These are phyloP conservation scores for Ogataea parapolymorpha DNA, from an alignment of 805 yeast species.

Conservation along the genomic window DNA sequence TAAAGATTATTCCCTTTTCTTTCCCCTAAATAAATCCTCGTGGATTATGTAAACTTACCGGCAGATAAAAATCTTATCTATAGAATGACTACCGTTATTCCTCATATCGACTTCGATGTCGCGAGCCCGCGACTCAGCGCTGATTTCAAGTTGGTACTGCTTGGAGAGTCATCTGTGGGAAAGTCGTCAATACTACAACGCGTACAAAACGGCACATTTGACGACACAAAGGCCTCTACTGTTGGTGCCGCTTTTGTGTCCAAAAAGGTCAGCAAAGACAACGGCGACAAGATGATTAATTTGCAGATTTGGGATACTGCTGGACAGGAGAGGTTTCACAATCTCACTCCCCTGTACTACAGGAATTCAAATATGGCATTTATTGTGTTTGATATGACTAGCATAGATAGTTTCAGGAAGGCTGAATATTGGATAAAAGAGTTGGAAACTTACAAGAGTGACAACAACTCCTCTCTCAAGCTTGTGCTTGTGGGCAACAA, in stretches of 20 bases:
- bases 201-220: slow-evolving; percentile 69
- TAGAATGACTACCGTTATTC: slow-evolving; percentile 16
- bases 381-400: slow-evolving; percentile 81
- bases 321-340: slow-evolving; percentile 86
- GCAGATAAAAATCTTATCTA: slow-evolving; percentile 7
- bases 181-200: slow-evolving; percentile 77
- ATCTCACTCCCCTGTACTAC: slow-evolving; percentile 80
- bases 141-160: slow-evolving; percentile 35
- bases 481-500: slow-evolving; percentile 78
- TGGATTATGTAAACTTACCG: slow-evolving; percentile 7
- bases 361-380: slow-evolving; percentile 80
- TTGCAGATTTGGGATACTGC: slow-evolving; percentile 94
- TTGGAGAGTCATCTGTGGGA: slow-evolving; percentile 58
- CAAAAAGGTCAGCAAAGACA: slow-evolving; percentile 52
- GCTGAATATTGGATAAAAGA: slow-evolving; percentile 93
- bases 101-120: slow-evolving; percentile 13
- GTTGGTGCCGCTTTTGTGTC: slow-evolving; percentile 99
- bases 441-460: slow-evolving; percentile 38
- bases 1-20: slow-evolving; percentile 6
- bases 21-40: neutral
- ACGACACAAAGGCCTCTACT: slow-evolving; percentile 79
- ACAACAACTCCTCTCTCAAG: slow-evolving; percentile 24
- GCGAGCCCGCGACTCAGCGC: slow-evolving; percentile 27
- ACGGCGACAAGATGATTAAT: slow-evolving; percentile 36
- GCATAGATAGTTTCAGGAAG: slow-evolving; percentile 48